Base-by-base conservation (phyloP, 2,329 filamentous ascomycete genomes). In the Pyricularia grisea region DNA sequence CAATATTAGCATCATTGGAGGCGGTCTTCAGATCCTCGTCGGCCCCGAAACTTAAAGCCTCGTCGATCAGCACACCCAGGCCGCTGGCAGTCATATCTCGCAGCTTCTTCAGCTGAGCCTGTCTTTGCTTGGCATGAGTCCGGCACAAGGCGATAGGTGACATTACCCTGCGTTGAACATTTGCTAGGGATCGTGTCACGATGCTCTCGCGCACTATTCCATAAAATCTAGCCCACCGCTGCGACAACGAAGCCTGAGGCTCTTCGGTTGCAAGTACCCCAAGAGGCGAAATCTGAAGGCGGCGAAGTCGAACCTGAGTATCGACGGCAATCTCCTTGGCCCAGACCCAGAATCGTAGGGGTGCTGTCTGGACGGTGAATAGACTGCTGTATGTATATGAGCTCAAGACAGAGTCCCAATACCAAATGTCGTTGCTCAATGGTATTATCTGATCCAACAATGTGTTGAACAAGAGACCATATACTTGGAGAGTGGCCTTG, bases 401-500 rank as follows among this genome's bases (percentile, higher is more conserved):
- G 11, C 88, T 87, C 33, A 97, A 81, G 1, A 97, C 86, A 73
- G 95, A 91, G 75, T 97, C 92, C 95, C 95, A 99, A 78, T 98
- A 98, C 88, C 91, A 94, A 28, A 97, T 90, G 73, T 97, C 93
- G 72, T 97, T 90, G 74, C 89, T 92, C 23, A 99, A 79, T 0
- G 90, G 90, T 12, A 94, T 88, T 12, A 93, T 96, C 74, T 95
- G 91, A 69, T 94, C 90, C 12, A 97, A 80, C 3, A 98, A 84
- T 0, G 87, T 88, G 73, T 89, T 89, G 73, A 97, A 82, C 60
- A 97, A 85, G 66, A 92, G 81, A 4, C 94, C 94, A 75, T 97
- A 96, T 0, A 91, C 89, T 76, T 97, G 94, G n/a, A 94, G 88
- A 0, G 94, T 92, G 4, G 94, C 94, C 78, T 98, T 99, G 79